Percentiles rank a stretch among this genome's conserved stretches.
These are phyloP conservation scores for Fusarium buharicum DNA, from an alignment of 2,329 filamentous ascomycete species.

Conservation along the genomic window DNA sequence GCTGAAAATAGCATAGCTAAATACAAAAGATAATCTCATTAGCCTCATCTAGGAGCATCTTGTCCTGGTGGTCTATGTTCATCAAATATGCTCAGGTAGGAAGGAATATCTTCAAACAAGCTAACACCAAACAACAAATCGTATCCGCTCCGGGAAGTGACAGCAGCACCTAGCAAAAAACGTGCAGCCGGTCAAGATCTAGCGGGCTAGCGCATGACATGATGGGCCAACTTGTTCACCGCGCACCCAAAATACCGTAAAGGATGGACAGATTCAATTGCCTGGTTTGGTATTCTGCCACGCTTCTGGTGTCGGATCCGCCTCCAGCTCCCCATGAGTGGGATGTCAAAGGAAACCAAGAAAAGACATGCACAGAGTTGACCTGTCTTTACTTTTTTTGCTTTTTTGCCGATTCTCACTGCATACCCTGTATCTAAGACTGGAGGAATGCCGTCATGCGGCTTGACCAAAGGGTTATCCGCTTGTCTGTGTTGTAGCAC, in stretches of 20 bases:
- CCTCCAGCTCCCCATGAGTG: slow-evolving; percentile 19
- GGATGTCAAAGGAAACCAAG: slow-evolving; percentile 10
- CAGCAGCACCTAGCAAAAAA: slow-evolving; percentile 23
- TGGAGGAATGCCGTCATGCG: slow-evolving; percentile 36
- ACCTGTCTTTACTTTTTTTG: neutral
- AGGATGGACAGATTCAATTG: slow-evolving; percentile 29
- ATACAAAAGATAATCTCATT: neutral
- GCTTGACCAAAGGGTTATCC: neutral
- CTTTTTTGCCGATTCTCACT: slow-evolving; percentile 15
- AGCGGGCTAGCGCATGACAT: slow-evolving; percentile 35
- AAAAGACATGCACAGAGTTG: slow-evolving; percentile 8
- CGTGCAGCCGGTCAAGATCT: slow-evolving; percentile 39
- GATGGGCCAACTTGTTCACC: slow-evolving; percentile 9
- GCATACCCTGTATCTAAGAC: slow-evolving; percentile 29
- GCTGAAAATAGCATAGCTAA: slow-evolving; percentile 36
- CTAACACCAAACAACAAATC: slow-evolving; percentile 14
- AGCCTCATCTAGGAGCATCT: neutral
- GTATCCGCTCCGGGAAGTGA: slow-evolving; percentile 29
- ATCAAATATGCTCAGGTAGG: slow-evolving; percentile 14
- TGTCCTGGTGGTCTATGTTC: slow-evolving; percentile 1
- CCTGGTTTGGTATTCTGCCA: slow-evolving; percentile 23
- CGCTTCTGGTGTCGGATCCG: slow-evolving; percentile 30
- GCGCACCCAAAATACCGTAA: neutral
- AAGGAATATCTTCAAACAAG: slow-evolving; percentile 30
- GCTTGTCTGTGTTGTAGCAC: slow-evolving; percentile 16